phyloP scores from a whole-genome alignment of 768 basidiomycete genomes.

The Botryobasidium botryosum region DNA sequence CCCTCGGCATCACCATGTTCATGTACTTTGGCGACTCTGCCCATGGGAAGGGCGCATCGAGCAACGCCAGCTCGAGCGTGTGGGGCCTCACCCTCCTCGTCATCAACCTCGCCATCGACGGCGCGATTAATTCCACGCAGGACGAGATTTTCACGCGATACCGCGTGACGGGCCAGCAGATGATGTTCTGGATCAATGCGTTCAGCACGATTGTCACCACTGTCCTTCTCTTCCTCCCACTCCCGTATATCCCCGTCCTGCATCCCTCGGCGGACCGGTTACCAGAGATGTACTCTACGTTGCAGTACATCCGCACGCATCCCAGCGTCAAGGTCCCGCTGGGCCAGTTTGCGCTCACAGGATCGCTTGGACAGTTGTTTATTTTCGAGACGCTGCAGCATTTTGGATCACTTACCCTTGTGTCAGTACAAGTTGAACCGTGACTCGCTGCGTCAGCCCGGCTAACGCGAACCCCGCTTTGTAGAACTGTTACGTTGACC shows the following conservation, averaged over 20 bases:
- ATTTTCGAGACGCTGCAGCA: conserved; percentile 92
- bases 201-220: conserved; percentile 64
- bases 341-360: conserved; percentile 71
- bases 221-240: conserved; percentile 50
- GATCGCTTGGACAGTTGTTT: conserved; percentile 90
- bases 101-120: conserved; percentile 82
- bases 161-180: conserved; percentile 75
- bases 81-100: conserved; percentile 35
- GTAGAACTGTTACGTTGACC: conserved; percentile 85
- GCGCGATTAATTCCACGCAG: conserved; percentile 88
- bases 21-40: conserved; percentile 60
- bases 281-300: conserved; percentile 47
- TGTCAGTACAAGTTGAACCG: conserved; percentile 33
- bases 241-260: conserved; percentile 68
- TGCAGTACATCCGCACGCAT: conserved; percentile 61
- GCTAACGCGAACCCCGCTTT: background rate
- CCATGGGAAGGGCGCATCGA: conserved; percentile 26
- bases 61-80: conserved; percentile 28
- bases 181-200: conserved; percentile 98
- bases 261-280: conserved; percentile 44
- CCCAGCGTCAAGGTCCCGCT: conserved; percentile 60
- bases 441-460: background rate
- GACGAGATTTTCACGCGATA: conserved; percentile 83
- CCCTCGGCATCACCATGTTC: conserved; percentile 78
- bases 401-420: conserved; percentile 77